Percentiles rank a stretch among this genome's conserved stretches.
These are phyloP conservation scores for Puya raimondii DNA, from an alignment of 176 grass and related monocot genomes.

Conservation along the genomic window DNA sequence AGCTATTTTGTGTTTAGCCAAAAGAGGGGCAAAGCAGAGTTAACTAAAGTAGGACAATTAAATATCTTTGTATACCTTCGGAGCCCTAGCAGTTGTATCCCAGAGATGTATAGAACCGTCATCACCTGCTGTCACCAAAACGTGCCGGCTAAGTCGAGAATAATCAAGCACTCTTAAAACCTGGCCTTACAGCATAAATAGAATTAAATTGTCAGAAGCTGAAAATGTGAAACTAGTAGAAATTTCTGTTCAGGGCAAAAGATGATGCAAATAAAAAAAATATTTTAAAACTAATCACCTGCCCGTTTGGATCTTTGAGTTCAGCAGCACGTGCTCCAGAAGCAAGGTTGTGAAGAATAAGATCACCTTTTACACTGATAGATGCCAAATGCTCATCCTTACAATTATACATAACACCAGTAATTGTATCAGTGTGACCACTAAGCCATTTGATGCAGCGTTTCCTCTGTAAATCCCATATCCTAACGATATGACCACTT, in stretches of 20 bases:
- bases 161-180: slow-evolving; percentile 95
- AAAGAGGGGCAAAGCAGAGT: slow-evolving; percentile 9
- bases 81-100: slow-evolving; percentile 84
- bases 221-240: not conserved
- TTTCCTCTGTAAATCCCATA: slow-evolving; percentile 95
- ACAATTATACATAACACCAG: slow-evolving; percentile 94
- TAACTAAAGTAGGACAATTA: slow-evolving; percentile 10
- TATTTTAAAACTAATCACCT: slow-evolving; percentile 40
- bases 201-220: slow-evolving; percentile 17
- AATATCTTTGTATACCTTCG: slow-evolving; percentile 51
- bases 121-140: slow-evolving; percentile 87
- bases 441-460: slow-evolving; percentile 94
- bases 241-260: not conserved
- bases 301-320: slow-evolving; percentile 95
- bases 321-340: slow-evolving; percentile 88
- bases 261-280: not conserved
- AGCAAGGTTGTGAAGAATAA: slow-evolving; percentile 99
- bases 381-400: slow-evolving; percentile 98
- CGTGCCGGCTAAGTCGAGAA: slow-evolving; percentile 76
- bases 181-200: slow-evolving; percentile 46
- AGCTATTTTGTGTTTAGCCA: not conserved
- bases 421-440: slow-evolving; percentile 85
- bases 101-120: slow-evolving; percentile 97
- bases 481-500: slow-evolving; percentile 85
- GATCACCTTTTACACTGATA: slow-evolving; percentile 83